phyloP scores from a whole-genome alignment of 331 rosid species.

The Phaseolus coccineus region DNA sequence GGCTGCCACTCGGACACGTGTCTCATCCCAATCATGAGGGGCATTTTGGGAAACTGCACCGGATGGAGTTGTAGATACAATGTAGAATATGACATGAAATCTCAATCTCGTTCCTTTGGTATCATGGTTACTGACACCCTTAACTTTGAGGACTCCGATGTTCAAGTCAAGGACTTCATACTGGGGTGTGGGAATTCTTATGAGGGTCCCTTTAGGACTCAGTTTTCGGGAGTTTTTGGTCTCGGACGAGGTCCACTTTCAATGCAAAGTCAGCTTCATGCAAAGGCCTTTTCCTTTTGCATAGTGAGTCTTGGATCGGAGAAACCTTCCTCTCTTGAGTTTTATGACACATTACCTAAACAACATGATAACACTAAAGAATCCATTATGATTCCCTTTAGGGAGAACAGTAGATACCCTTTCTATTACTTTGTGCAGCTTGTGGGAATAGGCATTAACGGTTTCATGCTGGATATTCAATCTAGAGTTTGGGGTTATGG shows the following conservation, averaged over 20 bases:
- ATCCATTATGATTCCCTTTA: constrained; percentile 44
- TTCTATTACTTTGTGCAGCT: constrained; percentile 51
- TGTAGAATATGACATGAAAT: background rate
- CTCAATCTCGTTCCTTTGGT: constrained; percentile 44
- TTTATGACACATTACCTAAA: constrained; percentile 37
- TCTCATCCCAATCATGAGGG: constrained; percentile 42
- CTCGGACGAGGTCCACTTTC: constrained; percentile 56
- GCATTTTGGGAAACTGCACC: constrained; percentile 35
- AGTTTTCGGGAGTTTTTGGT: constrained; percentile 48
- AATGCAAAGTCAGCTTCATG: constrained; percentile 47
- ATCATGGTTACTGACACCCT: constrained; percentile 40
- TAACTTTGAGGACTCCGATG: constrained; percentile 24
- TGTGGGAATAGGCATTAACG: constrained; percentile 50
- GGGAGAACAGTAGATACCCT: constrained; percentile 45
- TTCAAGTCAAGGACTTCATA: constrained; percentile 30
- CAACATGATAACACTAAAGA: background rate
- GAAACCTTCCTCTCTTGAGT: constrained; percentile 36
- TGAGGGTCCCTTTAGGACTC: constrained; percentile 43
- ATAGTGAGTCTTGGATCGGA: constrained; percentile 14
- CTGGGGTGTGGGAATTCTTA: constrained; percentile 49
- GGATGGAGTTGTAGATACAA: constrained; percentile 32
- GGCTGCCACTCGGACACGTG: constrained; percentile 46
- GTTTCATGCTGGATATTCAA: constrained; percentile 53
- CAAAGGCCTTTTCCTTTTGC: constrained; percentile 52
- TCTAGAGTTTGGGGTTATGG: constrained; percentile 60